Evolutionary conservation across 495 filamentous ascomycete species (phyloP), one percentile per base, ranked within the genome.

Genomic region (Penicillium canariense): DNA sequence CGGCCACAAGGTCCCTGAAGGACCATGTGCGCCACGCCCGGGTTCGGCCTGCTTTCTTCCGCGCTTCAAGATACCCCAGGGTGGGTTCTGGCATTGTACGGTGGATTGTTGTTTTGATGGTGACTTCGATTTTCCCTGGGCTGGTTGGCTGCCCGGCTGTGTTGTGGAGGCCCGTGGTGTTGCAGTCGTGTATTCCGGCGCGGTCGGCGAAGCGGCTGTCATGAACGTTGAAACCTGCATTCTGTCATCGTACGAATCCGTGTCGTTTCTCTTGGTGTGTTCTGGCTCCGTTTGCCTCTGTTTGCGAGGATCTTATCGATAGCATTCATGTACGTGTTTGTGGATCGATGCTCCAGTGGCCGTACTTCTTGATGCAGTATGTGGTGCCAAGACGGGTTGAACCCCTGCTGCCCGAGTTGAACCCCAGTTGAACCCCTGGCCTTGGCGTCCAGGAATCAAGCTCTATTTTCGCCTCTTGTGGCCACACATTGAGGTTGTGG

Each of bases 21-120:
- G 43, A 46, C 43, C 43, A 46, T 46, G 43, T 46, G 43, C 43
- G 43, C 43, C 43, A 46, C 2, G 20, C 5, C 38, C 20, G 20
- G 10, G 4, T 46, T 46, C n/a, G 6, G 23, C 26, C 43, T 15
- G 22, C 4, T 31, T 20, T 26, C 18, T 46, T 20, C 8, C n/a
- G n/a, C n/a, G n/a, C n/a, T n/a, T n/a, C n/a, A n/a, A n/a, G n/a
- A n/a, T n/a, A n/a, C n/a, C n/a, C n/a, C n/a, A n/a, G n/a, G n/a
- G n/a, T n/a, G n/a, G n/a, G n/a, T n/a, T n/a, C n/a, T n/a, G n/a
- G n/a, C n/a, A n/a, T n/a, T n/a, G n/a, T n/a, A n/a, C n/a, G n/a
- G n/a, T n/a, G n/a, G n/a, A n/a, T n/a, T n/a, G n/a, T n/a, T n/a
- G n/a, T n/a, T n/a, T n/a, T n/a, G n/a, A n/a, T n/a, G n/a, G n/a